These are phyloP conservation scores for Fistulifera solaris DNA, from an alignment of 108 stramenopile species.

Conservation along the genomic window DNA sequence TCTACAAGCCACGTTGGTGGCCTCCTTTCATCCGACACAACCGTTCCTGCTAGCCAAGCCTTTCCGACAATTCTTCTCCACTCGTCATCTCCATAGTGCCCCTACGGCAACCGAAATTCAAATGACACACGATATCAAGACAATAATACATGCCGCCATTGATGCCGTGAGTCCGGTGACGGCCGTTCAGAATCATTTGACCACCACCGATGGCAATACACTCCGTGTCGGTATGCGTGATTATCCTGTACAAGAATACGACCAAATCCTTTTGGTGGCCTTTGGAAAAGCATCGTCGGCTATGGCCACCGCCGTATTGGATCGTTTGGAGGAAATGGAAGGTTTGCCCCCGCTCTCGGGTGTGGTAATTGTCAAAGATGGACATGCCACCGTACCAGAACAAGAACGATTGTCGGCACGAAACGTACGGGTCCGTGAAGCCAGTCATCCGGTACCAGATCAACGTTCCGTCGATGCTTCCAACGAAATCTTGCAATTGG, in stretches of 20 bases:
- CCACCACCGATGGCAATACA: constrained; percentile 3
- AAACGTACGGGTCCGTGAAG: constrained; percentile 41
- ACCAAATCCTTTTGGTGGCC: constrained; percentile 46
- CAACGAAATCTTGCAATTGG: constrained; percentile 40
- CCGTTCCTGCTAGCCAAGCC: no score
- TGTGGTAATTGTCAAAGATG: constrained; percentile 78
- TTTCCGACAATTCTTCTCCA: no score
- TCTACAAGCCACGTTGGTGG: no score
- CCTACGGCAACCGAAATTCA: no score
- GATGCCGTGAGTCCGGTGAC: constrained; percentile 55
- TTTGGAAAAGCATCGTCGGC: constrained; percentile 81
- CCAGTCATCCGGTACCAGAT: constrained; percentile 81
- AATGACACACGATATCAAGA: constrained; percentile 51
- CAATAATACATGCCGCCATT: constrained; percentile 57
- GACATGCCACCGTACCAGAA: constrained; percentile 61
- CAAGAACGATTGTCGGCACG: constrained; percentile 23
- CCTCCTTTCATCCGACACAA: no score
- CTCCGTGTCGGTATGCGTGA: constrained; percentile 7
- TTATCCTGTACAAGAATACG: constrained; percentile 41
- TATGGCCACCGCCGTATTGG: constrained; percentile 58
- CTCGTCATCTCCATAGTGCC: no score
- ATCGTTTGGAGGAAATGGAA: constrained; percentile 21
- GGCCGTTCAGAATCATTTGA: constrained; percentile 24
- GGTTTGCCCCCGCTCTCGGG: constrained; percentile 25
- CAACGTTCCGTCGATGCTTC: constrained; percentile 52